Percentiles rank a stretch among this genome's conserved stretches.
Conservation (phyloP, 352 stramenopile genomes). For the Blastocystis sp. region DNA sequence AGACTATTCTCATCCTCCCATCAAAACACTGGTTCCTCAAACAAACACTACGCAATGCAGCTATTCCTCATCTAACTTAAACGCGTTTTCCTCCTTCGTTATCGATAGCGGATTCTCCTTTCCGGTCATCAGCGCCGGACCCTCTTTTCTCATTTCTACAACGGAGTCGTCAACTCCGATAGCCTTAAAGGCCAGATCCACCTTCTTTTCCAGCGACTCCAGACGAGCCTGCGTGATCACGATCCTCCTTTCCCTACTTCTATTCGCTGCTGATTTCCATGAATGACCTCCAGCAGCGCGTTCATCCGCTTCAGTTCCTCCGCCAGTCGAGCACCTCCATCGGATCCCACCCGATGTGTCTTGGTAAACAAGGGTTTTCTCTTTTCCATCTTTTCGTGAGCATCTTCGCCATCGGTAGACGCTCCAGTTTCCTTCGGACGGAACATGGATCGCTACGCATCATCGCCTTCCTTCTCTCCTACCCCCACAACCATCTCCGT, state of each 20-base stretch:
- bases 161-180: not conserved
- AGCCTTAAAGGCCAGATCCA: not conserved
- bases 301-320: slow-evolving; percentile 20
- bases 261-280: not conserved
- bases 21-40: too few species aligned
- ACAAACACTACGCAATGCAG: too few species aligned
- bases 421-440: not conserved
- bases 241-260: not conserved
- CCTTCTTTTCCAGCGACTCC: not conserved
- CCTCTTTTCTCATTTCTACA: too few species aligned
- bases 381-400: not conserved
- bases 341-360: not conserved
- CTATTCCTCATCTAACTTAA: too few species aligned
- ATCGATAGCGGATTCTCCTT: too few species aligned
- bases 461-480: not conserved
- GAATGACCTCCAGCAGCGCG: not conserved
- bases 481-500: not conserved
- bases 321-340: not conserved
- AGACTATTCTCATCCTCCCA: too few species aligned
- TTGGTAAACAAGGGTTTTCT: slow-evolving; percentile 1
- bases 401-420: not conserved
- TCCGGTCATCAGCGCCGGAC: too few species aligned
- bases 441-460: not conserved
- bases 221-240: not conserved
- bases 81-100: too few species aligned